Base-by-base conservation (phyloP, 345 rosid genomes). In the Dovyalis caffra region DNA sequence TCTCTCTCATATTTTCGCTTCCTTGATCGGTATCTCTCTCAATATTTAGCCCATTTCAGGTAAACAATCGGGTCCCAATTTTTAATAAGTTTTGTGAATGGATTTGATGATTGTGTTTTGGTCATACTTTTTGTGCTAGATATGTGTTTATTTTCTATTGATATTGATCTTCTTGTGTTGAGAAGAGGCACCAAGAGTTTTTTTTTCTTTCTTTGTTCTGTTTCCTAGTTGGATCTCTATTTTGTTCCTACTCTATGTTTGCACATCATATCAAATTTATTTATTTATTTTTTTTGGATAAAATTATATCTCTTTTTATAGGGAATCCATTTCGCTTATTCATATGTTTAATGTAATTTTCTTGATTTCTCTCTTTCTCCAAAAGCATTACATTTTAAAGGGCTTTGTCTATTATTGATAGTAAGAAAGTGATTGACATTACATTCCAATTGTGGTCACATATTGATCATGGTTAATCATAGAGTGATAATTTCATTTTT, bases 1-100 rank as follows among this genome's bases (percentile, higher is more conserved):
- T 15, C 40, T 72, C 72, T 69, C 73, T 70, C 79, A 40, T 68
- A 15, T 56, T 37, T 23, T 68, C 43, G 2, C 67, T 47, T 2
- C 23, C 65, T 25, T 23, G 29, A 60, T 66, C 79, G 28, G 16
- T 20, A 15, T 43, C 23, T 58, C 16, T 25, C 49, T 34, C 56
- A 4, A 4, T 43, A 4, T 3, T 6, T 1, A 8, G 1, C 66
- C 64, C 57, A 74, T 81, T 75, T 73, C 47, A 43, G 47, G 47
- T 43, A 43, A 3, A 43, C 47, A 12, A 7, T 35, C 38, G 38
- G 38, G 8, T 35, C 38, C 38, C 38, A 35, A 7, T 9, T 35
- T 35, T 35, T 35, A 35, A 35, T 9, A 6, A 35, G 38, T 35
- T 35, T 35, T 35, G 1, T 35, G 38, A 34, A 43, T 43, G 18